Evolutionary conservation across 2,329 filamentous ascomycete species (phyloP).

Genomic region (Colletotrichum trifolii): DNA sequence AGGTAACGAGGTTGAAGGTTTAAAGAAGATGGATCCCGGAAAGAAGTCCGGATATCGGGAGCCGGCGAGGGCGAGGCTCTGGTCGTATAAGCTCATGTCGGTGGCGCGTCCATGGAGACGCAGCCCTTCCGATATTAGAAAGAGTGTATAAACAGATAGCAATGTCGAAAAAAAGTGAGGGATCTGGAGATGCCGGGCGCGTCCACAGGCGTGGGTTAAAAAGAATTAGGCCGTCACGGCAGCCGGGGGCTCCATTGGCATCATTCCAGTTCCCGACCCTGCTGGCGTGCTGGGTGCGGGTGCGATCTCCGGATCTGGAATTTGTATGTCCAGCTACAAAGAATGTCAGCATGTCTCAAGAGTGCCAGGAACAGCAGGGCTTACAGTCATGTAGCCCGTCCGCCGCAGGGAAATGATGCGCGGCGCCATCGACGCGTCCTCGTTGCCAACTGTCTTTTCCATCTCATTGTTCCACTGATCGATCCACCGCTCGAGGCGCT

Average conservation of each 20-base stretch:
- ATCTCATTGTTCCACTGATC: slow-evolving; percentile 86
- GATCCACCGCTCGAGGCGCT: slow-evolving; percentile 81
- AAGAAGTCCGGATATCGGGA: slow-evolving; percentile 35
- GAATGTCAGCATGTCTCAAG: slow-evolving; percentile 39
- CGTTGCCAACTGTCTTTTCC: slow-evolving; percentile 64
- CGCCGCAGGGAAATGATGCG: slow-evolving; percentile 81
- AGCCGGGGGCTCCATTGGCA: slow-evolving; percentile 33
- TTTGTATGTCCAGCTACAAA: slow-evolving; percentile 80
- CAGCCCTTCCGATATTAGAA: slow-evolving; percentile 31
- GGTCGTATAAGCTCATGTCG: slow-evolving; percentile 34
- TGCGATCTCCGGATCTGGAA: slow-evolving; percentile 80
- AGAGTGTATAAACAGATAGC: slow-evolving; percentile 32
- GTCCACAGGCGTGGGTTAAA: background rate
- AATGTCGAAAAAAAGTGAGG: slow-evolving; percentile 17
- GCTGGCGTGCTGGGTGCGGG: slow-evolving; percentile 57
- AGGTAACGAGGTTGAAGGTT: slow-evolving; percentile 23
- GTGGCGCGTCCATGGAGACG: slow-evolving; percentile 17
- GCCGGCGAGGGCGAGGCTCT: slow-evolving; percentile 19
- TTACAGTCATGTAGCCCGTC: slow-evolving; percentile 88
- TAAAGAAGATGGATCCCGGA: slow-evolving; percentile 12
- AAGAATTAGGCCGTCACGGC: slow-evolving; percentile 24
- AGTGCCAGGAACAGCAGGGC: slow-evolving; percentile 43
- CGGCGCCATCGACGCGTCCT: slow-evolving; percentile 66
- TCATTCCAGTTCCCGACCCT: slow-evolving; percentile 8
- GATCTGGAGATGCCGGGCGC: background rate